Evolutionary conservation across 2,329 filamentous ascomycete genomes (phyloP).

Genomic region (Zasmidium citrigriseum): DNA sequence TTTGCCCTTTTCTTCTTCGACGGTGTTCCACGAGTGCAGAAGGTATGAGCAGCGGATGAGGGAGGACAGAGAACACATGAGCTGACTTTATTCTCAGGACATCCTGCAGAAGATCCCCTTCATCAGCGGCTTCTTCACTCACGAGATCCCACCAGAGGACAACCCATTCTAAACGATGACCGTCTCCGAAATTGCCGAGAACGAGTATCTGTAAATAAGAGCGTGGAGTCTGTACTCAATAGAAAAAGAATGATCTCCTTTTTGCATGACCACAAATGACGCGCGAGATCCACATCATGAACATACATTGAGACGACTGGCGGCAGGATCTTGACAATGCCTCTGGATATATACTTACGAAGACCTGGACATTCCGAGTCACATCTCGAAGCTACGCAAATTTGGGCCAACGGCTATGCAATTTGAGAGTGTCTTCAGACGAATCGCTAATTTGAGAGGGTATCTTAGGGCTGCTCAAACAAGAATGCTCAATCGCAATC

Average conservation of each 20-base stretch:
- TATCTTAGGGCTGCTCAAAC: no score
- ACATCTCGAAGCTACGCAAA: no score
- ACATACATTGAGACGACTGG: neutral
- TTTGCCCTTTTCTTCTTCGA: slow-evolving; percentile 66
- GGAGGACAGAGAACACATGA: neutral
- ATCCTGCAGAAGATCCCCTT: slow-evolving; percentile 59
- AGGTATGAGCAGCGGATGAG: slow-evolving; percentile 5
- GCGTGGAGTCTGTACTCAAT: slow-evolving; percentile 20
- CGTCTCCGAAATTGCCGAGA: neutral
- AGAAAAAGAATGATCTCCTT: slow-evolving; percentile 7
- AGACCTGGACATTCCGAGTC: no score
- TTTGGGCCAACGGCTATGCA: no score
- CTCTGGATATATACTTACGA: no score
- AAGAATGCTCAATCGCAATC: neutral
- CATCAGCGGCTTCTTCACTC: slow-evolving; percentile 58
- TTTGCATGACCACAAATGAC: no score
- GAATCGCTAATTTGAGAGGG: no score
- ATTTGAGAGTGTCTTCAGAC: no score
- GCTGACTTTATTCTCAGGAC: slow-evolving; percentile 13
- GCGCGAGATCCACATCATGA: no score
- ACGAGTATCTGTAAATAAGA: slow-evolving; percentile 23
- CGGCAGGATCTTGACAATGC: no score
- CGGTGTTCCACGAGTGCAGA: slow-evolving; percentile 51
- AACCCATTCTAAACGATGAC: slow-evolving; percentile 54
- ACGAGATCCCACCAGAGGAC: slow-evolving; percentile 63